A percentile compares a stretch with the other conserved stretches of the same genome.
Conservation (phyloP, 2,329 filamentous ascomycete species). For the Fusarium anthophilum region DNA sequence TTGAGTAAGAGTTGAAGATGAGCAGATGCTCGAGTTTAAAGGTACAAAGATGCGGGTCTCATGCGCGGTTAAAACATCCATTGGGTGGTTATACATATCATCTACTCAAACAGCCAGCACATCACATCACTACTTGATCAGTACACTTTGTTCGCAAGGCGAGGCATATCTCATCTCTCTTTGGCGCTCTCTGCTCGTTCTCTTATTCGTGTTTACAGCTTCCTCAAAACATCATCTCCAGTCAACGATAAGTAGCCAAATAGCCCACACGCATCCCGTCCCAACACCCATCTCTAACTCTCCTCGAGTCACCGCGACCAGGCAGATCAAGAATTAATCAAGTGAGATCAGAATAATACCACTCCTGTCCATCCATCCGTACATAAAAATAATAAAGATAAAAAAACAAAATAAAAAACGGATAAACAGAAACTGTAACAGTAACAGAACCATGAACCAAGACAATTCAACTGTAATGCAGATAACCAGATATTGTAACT, state of each 20-base stretch:
- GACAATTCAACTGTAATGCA: conserved; percentile 33
- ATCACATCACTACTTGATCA: neutral
- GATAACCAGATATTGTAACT: conserved; percentile 37
- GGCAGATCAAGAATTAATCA: conserved; percentile 41
- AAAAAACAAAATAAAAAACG: neutral
- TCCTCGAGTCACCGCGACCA: conserved; percentile 35
- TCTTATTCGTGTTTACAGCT: conserved; percentile 21
- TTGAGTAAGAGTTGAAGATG: neutral
- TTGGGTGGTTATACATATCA: neutral
- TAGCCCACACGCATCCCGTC: conserved; percentile 20
- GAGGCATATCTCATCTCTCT: conserved; percentile 20
- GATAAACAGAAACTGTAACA: conserved; percentile 25
- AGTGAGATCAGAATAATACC: conserved; percentile 17
- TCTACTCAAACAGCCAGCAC: conserved; percentile 18
- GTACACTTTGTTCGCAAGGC: conserved; percentile 1
- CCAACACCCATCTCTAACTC: conserved; percentile 12
- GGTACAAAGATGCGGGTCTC: neutral
- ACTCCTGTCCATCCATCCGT: conserved; percentile 1
- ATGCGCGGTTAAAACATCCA: neutral
- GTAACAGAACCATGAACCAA: conserved; percentile 24
- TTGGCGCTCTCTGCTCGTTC: conserved; percentile 10
- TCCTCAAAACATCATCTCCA: neutral
- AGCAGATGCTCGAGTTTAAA: neutral
- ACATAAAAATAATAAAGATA: neutral
- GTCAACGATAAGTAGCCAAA: neutral